phyloP scores from a whole-genome alignment of 2,329 filamentous ascomycete genomes.

The Pezicula carpinea region DNA sequence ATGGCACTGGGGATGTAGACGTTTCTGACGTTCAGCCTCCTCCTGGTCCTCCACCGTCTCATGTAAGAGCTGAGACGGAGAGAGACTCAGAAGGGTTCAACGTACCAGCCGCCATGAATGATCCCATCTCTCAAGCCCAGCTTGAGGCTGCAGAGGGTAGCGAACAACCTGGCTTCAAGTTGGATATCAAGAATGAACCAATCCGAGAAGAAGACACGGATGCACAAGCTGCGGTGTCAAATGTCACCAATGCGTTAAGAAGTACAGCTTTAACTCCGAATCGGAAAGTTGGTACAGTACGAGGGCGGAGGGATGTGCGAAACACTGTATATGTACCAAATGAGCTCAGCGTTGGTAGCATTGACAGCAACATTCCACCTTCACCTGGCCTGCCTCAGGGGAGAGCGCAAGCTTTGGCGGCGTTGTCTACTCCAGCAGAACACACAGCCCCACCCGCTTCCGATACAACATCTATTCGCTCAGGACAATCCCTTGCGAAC shows the following conservation, averaged over 20 bases:
- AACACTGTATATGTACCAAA: slow-evolving; percentile 75
- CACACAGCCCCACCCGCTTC: slow-evolving; percentile 49
- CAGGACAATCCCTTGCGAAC: slow-evolving; percentile 72
- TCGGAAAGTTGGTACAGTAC: slow-evolving; percentile 69
- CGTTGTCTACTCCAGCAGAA: slow-evolving; percentile 60
- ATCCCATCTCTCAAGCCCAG: slow-evolving; percentile 69
- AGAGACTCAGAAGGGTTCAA: slow-evolving; percentile 75
- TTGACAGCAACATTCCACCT: slow-evolving; percentile 20
- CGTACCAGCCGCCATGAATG: slow-evolving; percentile 59
- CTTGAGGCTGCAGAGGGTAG: slow-evolving; percentile 53
- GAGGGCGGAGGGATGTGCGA: slow-evolving; percentile 84
- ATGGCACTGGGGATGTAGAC: slow-evolving; percentile 42
- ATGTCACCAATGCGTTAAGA: slow-evolving; percentile 68
- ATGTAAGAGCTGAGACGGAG: slow-evolving; percentile 31
- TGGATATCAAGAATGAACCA: slow-evolving; percentile 74
- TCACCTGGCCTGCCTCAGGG: slow-evolving; percentile 28
- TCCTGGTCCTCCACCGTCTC: slow-evolving; percentile 40
- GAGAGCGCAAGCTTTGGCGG: slow-evolving; percentile 45
- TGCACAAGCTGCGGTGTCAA: slow-evolving; percentile 70
- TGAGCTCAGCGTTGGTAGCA: slow-evolving; percentile 16
- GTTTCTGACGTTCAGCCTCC: slow-evolving; percentile 48
- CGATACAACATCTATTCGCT: slow-evolving; percentile 88
- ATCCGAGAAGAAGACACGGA: slow-evolving; percentile 74
- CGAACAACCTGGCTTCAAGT: slow-evolving; percentile 66
- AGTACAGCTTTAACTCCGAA: slow-evolving; percentile 56